Percentiles rank a stretch among this genome's conserved stretches.
Conservation (phyloP, 148 eudicot species). For the Euryodendron excelsum region DNA sequence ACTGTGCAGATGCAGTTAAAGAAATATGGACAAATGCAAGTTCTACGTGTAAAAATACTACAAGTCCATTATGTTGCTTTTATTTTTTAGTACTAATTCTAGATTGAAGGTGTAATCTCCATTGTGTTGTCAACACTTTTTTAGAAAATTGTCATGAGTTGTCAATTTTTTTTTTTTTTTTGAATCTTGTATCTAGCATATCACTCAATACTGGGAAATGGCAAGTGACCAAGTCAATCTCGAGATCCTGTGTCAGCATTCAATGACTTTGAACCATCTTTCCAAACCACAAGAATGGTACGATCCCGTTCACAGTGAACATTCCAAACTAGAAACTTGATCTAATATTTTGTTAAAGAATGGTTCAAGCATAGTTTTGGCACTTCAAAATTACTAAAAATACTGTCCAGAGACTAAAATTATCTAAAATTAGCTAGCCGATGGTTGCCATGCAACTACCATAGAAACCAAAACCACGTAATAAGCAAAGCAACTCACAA, state of each 20-base stretch:
- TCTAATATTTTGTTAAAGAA: background rate
- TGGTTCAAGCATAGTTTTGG: background rate
- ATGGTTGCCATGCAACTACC: background rate
- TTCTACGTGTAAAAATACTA: background rate
- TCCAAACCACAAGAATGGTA: slow-evolving; percentile 1
- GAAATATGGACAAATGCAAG: background rate
- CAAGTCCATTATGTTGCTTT: background rate
- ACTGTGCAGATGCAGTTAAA: background rate
- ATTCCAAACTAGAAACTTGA: background rate
- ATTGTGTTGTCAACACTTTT: background rate
- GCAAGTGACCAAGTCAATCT: background rate
- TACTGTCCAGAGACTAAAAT: background rate
- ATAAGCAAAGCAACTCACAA: slow-evolving; percentile 51
- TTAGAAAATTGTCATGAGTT: background rate
- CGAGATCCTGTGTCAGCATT: background rate
- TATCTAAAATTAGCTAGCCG: background rate
- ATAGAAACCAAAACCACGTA: background rate
- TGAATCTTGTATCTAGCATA: background rate
- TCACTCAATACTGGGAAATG: background rate
- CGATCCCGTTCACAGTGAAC: background rate
- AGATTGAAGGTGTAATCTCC: no score
- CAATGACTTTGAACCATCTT: background rate
- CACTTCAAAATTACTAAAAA: background rate
- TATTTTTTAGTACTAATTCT: background rate
- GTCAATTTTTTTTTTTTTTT: background rate